A percentile compares a stretch with the other conserved stretches of the same genome.
Conservation (phyloP, 768 basidiomycete genomes). For the Boletus sp. region DNA sequence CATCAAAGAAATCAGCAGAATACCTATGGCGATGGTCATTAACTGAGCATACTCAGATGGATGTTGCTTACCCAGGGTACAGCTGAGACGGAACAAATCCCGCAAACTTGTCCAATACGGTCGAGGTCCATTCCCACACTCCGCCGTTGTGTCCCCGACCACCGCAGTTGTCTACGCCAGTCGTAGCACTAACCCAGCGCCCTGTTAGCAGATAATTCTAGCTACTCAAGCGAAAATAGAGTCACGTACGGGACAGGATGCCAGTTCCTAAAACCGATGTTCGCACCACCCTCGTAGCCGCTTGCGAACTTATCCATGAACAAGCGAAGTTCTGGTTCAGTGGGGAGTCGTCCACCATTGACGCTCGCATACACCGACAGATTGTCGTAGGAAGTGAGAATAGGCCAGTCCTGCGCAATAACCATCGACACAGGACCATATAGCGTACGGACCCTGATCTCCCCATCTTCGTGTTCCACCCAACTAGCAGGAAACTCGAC, state of each 20-base stretch:
- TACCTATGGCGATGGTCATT: slow-evolving; percentile 43
- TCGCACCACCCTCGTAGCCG: slow-evolving; percentile 75
- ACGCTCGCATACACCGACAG: slow-evolving; percentile 76
- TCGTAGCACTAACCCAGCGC: slow-evolving; percentile 54
- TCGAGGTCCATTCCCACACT: slow-evolving; percentile 98
- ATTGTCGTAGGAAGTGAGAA: slow-evolving; percentile 74
- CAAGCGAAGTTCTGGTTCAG: slow-evolving; percentile 78
- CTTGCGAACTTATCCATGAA: slow-evolving; percentile 74
- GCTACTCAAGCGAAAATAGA: not conserved
- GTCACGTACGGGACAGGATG: slow-evolving; percentile 81
- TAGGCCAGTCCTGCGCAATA: slow-evolving; percentile 81
- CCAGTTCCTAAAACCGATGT: slow-evolving; percentile 90
- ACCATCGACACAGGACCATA: slow-evolving; percentile 81
- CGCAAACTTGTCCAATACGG: slow-evolving; percentile 62
- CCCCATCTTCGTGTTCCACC: slow-evolving; percentile 14
- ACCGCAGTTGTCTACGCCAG: slow-evolving; percentile 47
- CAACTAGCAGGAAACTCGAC: slow-evolving; percentile 33
- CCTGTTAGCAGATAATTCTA: not conserved
- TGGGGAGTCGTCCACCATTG: slow-evolving; percentile 92
- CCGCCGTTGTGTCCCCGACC: slow-evolving; percentile 86
- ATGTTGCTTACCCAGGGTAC: slow-evolving; percentile 73
- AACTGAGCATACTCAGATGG: not conserved
- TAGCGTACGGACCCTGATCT: slow-evolving; percentile 68
- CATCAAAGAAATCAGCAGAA: slow-evolving; percentile 90
- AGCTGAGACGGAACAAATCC: slow-evolving; percentile 73